Conservation (phyloP, 139 green algal genomes). For the Marvania coccoides region DNA sequence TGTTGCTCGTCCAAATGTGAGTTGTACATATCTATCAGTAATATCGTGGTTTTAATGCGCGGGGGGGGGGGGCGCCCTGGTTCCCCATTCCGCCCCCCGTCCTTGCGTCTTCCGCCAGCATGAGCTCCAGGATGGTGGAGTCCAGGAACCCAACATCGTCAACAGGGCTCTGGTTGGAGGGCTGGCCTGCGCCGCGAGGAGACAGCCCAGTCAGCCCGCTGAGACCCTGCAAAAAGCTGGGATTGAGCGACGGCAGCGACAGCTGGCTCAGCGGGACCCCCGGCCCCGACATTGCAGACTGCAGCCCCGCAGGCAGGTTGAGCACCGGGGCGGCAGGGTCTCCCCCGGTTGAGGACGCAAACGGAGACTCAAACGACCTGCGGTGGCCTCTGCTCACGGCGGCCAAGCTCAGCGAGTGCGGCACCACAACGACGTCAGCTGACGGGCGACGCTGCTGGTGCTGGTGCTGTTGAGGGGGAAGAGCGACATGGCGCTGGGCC, state of each 20-base stretch:
- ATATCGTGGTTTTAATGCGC: too few species aligned
- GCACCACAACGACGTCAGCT: not conserved
- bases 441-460: not conserved
- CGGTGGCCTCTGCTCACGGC: not conserved
- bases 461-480: not conserved
- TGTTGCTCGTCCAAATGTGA: too few species aligned
- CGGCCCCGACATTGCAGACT: too few species aligned
- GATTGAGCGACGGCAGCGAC: not conserved
- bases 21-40: too few species aligned
- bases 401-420: not conserved
- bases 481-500: too few species aligned
- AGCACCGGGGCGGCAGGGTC: not conserved
- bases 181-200: not conserved
- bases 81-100: not conserved
- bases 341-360: not conserved
- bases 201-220: not conserved
- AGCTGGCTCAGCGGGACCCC: not conserved
- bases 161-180: not conserved
- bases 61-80: too few species aligned
- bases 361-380: not conserved
- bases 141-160: constrained; percentile 19
- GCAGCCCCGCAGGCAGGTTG: not conserved
- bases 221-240: not conserved
- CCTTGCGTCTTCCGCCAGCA: constrained; percentile 8
- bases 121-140: constrained; percentile 17